phyloP scores from a whole-genome alignment of 2,329 filamentous ascomycete genomes.

The Sclerotiophoma versabilis region DNA sequence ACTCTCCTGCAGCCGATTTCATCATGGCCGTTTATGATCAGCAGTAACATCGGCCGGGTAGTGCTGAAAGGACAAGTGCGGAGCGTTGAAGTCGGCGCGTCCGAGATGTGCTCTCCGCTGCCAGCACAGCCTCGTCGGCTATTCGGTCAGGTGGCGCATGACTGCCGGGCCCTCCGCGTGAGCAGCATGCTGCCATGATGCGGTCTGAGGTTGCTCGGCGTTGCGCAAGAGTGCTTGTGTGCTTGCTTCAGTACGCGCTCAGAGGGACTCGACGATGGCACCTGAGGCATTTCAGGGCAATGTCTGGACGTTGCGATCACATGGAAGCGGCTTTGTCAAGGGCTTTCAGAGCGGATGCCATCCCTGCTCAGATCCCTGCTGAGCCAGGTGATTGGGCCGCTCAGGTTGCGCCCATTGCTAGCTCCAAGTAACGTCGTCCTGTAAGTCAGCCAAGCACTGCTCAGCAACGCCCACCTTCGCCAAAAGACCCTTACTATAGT shows the following conservation, averaged over 20 bases:
- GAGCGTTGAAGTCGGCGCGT: slow-evolving; percentile 29
- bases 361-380: slow-evolving; percentile 43
- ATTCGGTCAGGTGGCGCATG: slow-evolving; percentile 26
- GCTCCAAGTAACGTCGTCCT: slow-evolving; percentile 48
- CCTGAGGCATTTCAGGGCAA: slow-evolving; percentile 23
- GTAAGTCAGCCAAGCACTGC: slow-evolving; percentile 45
- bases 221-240: slow-evolving; percentile 21
- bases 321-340: slow-evolving; percentile 31
- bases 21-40: slow-evolving; percentile 23
- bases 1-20: slow-evolving; percentile 14
- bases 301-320: slow-evolving; percentile 41
- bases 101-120: slow-evolving; percentile 35
- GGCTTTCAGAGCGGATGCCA: slow-evolving; percentile 29
- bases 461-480: slow-evolving; percentile 40
- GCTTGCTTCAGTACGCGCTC: slow-evolving; percentile 47
- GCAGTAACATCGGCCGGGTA: slow-evolving; percentile 28
- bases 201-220: slow-evolving; percentile 21
- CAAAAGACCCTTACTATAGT: too few relatives aligned
- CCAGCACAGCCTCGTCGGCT: slow-evolving; percentile 37
- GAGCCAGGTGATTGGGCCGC: slow-evolving; percentile 44
- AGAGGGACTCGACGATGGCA: slow-evolving; percentile 40
- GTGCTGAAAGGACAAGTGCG: slow-evolving; percentile 11
- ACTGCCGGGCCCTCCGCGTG: slow-evolving; percentile 15
- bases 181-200: slow-evolving; percentile 13
- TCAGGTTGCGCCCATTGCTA: slow-evolving; percentile 45